These are phyloP conservation scores for Penstemon eatonii DNA, from an alignment of 257 asterid genomes.

Conservation along the genomic window DNA sequence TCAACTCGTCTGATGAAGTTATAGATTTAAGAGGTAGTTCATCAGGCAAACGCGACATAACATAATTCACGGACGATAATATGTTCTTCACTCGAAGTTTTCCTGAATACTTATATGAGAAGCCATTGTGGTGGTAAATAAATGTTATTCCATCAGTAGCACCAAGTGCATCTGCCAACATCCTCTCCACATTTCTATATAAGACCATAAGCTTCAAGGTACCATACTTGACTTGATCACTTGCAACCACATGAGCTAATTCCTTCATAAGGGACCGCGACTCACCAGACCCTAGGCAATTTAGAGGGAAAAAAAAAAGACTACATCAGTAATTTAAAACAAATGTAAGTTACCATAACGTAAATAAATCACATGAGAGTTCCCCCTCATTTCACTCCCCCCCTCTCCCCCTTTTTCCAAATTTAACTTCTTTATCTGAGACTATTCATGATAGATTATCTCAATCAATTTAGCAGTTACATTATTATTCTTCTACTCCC, in stretches of 20 bases:
- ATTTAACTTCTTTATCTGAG: neutral
- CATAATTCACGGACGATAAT: slow-evolving; percentile 64
- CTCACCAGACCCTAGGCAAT: slow-evolving; percentile 86
- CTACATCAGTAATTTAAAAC: slow-evolving; percentile 1
- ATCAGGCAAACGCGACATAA: slow-evolving; percentile 53
- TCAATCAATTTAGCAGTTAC: too few species aligned
- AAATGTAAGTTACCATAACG: neutral
- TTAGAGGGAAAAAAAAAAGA: slow-evolving; percentile 3
- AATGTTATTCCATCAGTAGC: slow-evolving; percentile 60
- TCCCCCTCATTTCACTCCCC: neutral
- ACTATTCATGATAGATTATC: neutral
- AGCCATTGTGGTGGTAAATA: slow-evolving; percentile 60
- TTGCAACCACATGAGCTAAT: slow-evolving; percentile 54
- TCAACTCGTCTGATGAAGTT: slow-evolving; percentile 56
- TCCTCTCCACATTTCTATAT: slow-evolving; percentile 59
- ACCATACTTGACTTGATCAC: slow-evolving; percentile 50
- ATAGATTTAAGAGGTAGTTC: slow-evolving; percentile 62
- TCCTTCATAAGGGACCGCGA: slow-evolving; percentile 78
- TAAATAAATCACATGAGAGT: neutral
- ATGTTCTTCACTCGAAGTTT: slow-evolving; percentile 73
- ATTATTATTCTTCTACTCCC: too few species aligned
- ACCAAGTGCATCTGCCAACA: slow-evolving; percentile 83
- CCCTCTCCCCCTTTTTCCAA: neutral
- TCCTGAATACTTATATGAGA: slow-evolving; percentile 68
- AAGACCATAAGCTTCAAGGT: slow-evolving; percentile 75